Percentiles rank a stretch among this genome's conserved stretches.
Evolutionary conservation across 345 rosid species (phyloP).

Genomic region (Lenwebbia sp.): DNA sequence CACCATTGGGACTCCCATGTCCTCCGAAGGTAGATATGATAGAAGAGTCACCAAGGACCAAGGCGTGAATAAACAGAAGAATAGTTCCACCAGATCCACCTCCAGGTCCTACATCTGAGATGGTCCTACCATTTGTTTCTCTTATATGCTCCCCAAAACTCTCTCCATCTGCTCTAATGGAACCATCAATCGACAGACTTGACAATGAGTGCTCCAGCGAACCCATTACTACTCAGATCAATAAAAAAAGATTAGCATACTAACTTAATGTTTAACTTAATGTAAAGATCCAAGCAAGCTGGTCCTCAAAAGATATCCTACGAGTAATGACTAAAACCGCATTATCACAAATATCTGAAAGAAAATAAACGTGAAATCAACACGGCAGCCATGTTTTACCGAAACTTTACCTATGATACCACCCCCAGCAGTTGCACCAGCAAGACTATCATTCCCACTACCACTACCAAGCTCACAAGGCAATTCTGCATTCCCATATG

Average conservation of each 20-base stretch:
- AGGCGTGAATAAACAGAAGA: conserved; percentile 53
- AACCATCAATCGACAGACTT: conserved; percentile 69
- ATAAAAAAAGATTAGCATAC: neutral
- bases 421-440: conserved; percentile 75
- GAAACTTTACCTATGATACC: conserved; percentile 67
- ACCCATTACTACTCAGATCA: conserved; percentile 70
- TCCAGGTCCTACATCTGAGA: conserved; percentile 58
- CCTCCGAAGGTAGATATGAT: conserved; percentile 62
- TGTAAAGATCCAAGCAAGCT: neutral
- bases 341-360: neutral
- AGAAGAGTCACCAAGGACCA: conserved; percentile 43
- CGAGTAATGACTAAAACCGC: neutral
- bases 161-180: conserved; percentile 74
- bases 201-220: conserved; percentile 75
- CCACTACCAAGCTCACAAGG: conserved; percentile 99
- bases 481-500: conserved; percentile 73
- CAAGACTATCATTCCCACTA: conserved; percentile 65
- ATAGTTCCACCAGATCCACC: conserved; percentile 97
- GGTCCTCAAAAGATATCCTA: neutral
- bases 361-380: neutral
- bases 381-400: neutral
- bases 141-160: conserved; percentile 47
- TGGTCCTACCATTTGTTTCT: conserved; percentile 12
- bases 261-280: neutral
- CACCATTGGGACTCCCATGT: conserved; percentile 66